Conservation (phyloP, 2,329 filamentous ascomycete genomes). For the Neofusicoccum sp. region DNA sequence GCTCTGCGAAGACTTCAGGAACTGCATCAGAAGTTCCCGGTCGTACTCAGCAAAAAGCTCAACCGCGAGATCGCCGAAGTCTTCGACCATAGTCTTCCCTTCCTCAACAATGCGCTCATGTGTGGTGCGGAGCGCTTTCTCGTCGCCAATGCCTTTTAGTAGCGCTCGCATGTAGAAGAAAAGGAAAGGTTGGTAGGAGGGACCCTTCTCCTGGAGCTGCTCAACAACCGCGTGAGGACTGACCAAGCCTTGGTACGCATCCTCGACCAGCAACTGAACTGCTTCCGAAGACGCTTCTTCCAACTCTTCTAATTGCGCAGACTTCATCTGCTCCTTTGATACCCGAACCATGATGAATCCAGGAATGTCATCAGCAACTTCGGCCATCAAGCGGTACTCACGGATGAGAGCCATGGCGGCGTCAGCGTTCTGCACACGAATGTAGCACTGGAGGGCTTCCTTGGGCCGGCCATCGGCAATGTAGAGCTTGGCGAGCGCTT, state of each 20-base stretch:
- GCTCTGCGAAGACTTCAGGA: slow-evolving; percentile 79
- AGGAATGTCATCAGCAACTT: slow-evolving; percentile 85
- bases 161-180: slow-evolving; percentile 90
- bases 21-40: slow-evolving; percentile 78
- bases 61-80: slow-evolving; percentile 84
- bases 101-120: slow-evolving; percentile 54
- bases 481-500: slow-evolving; percentile 81
- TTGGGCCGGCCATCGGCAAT: slow-evolving; percentile 78
- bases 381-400: slow-evolving; percentile 87
- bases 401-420: slow-evolving; percentile 83
- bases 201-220: slow-evolving; percentile 70
- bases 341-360: slow-evolving; percentile 88
- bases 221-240: slow-evolving; percentile 74
- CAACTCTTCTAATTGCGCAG: slow-evolving; percentile 69
- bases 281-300: slow-evolving; percentile 81
- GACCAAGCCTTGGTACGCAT: slow-evolving; percentile 87
- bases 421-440: slow-evolving; percentile 88
- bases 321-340: slow-evolving; percentile 66
- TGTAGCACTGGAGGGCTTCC: slow-evolving; percentile 86
- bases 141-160: slow-evolving; percentile 74
- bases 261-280: slow-evolving; percentile 82
- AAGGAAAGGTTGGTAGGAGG: slow-evolving; percentile 67
- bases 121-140: slow-evolving; percentile 33
- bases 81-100: slow-evolving; percentile 73
- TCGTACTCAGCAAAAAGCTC: slow-evolving; percentile 86